Evolutionary conservation across 1,284 basidiomycete genomes (phyloP).

Genomic region (Salmacisia buchloeana): DNA sequence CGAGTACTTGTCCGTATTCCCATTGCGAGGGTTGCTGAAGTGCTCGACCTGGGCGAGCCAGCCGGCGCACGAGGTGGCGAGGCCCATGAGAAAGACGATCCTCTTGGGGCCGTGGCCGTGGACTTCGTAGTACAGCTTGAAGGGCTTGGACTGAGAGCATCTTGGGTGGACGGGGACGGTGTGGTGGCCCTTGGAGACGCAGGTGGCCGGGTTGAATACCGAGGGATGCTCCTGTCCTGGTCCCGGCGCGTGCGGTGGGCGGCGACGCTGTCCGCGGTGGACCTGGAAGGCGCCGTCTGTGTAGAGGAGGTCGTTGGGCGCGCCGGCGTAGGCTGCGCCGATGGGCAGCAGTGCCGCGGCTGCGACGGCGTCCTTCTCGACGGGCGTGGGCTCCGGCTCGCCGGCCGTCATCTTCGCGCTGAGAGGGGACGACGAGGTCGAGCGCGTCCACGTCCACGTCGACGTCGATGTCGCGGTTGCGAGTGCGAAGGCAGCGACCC

Average conservation of each 20-base stretch:
- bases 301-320: constrained; percentile 26
- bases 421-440: too few species aligned
- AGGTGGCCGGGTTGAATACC: constrained; percentile 42
- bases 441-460: too few species aligned
- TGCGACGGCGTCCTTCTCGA: background rate
- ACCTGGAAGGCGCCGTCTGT: constrained; percentile 16
- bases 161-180: constrained; percentile 19
- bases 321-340: constrained; percentile 43
- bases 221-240: too few species aligned
- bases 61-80: constrained; percentile 25
- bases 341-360: constrained; percentile 18
- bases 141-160: constrained; percentile 21
- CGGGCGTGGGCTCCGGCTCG: background rate
- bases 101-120: constrained; percentile 40
- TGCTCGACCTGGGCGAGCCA: constrained; percentile 52
- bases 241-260: too few species aligned
- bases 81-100: constrained; percentile 48
- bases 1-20: constrained; percentile 53
- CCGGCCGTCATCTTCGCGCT: background rate
- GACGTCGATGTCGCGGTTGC: too few species aligned
- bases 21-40: constrained; percentile 23
- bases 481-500: too few species aligned
- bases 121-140: constrained; percentile 48
- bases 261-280: constrained; percentile 24
- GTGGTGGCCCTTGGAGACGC: constrained; percentile 19